Base-by-base conservation (phyloP, 2,329 filamentous ascomycete species). In the Tolypocladium ophioglossoides region DNA sequence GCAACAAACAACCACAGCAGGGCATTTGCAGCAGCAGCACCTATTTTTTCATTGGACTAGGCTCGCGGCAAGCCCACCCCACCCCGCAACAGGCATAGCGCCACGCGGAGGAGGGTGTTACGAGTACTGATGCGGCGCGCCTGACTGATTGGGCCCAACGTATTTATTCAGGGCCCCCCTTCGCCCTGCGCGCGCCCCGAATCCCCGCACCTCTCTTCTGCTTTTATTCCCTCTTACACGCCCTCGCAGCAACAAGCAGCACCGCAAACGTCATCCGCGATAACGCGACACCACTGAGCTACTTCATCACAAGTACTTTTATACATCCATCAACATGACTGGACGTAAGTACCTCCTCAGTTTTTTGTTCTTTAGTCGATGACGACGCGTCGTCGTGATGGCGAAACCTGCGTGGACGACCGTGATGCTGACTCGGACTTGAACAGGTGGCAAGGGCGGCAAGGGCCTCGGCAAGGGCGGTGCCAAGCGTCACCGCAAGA, bases 401-500 rank as follows among this genome's bases (percentile, higher is more conserved):
- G 32, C n/a, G 40, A 24, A 34, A 18, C 34, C 3, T 3, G 6
- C 32, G 18, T 20, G 8, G 3, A 48, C 6, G 49, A 38, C 40
- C 35, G 30, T 22, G 53, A 62, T 65, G 70, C 76, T 83, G 67
- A 84, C 76, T 63, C 2, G 18, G 50, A 64, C 56, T 59, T 63
- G 58, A 30, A 30, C 8, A 94, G 89, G 89, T 74, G 90, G 90
- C 74, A 95, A 95, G 80, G 91, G 91, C 76, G 91, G 91, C 74
- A 96, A 96, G 85, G 91, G 91, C 74, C 90, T 96, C 77, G 91
- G 91, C 75, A 96, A 96, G 86, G 91, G 91, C 63, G 91, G 91
- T 75, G 92, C 92, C 78, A 97, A 96, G 88, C 91, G 91, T 78
- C 91, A 96, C 80, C 86, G 92, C 71, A 96, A 96, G 89, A 96